Evolutionary conservation across 1,284 basidiomycete genomes (phyloP).

Genomic region (Macrocystidia cucumis): DNA sequence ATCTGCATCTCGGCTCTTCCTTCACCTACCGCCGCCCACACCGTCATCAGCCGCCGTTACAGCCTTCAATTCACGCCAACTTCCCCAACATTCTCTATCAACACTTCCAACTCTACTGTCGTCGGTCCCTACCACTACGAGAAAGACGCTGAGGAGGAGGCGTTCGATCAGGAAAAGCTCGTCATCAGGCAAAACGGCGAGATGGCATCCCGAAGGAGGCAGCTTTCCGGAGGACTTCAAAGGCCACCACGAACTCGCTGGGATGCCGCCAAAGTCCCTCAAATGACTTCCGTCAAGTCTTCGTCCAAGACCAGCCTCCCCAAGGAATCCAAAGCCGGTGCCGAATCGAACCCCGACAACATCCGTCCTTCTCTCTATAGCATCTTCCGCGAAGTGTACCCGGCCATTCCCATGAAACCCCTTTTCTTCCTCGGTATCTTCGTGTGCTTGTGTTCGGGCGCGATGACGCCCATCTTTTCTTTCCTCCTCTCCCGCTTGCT

Average conservation of each 20-base stretch:
- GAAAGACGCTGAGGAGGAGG: slow-evolving; percentile 26
- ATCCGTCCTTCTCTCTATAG: slow-evolving; percentile 29
- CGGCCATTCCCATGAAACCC: slow-evolving; percentile 71
- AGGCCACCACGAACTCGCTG: slow-evolving; percentile 17
- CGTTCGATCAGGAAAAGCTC: slow-evolving; percentile 34
- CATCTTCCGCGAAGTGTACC: slow-evolving; percentile 57
- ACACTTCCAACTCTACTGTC: slow-evolving; percentile 9
- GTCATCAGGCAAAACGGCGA: slow-evolving; percentile 30
- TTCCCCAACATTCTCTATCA: slow-evolving; percentile 32
- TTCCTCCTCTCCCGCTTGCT: slow-evolving; percentile 82
- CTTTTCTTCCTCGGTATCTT: slow-evolving; percentile 64
- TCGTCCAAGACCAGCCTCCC: slow-evolving; percentile 18
- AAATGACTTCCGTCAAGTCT: slow-evolving; percentile 23
- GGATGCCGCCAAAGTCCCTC: slow-evolving; percentile 20
- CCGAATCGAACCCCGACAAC: slow-evolving; percentile 8
- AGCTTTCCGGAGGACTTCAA: slow-evolving; percentile 14
- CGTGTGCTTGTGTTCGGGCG: slow-evolving; percentile 63
- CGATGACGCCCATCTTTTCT: slow-evolving; percentile 89
- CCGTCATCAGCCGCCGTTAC: slow-evolving; percentile 25
- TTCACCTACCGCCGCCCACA: slow-evolving; percentile 15
- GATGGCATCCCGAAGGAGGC: slow-evolving; percentile 19
- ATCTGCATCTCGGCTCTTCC: slow-evolving; percentile 17
- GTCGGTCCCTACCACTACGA: slow-evolving; percentile 11
- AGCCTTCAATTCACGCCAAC: slow-evolving; percentile 62
- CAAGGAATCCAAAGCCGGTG: slow-evolving; percentile 6